phyloP scores from a whole-genome alignment of 2,329 filamentous ascomycete species.

The Fusarium concolor region DNA sequence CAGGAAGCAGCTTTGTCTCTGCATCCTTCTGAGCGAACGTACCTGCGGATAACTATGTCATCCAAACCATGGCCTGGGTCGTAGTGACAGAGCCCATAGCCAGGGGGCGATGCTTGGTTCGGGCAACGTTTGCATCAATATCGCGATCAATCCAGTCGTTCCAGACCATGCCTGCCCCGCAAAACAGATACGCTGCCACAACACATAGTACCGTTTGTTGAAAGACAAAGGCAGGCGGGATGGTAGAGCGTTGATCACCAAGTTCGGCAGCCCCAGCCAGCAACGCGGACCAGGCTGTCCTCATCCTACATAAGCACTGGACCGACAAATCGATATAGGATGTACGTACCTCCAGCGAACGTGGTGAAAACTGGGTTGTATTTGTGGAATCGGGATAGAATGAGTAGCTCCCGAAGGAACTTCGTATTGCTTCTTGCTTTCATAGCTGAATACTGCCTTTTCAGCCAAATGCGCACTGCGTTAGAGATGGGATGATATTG shows the following conservation, averaged over 20 bases:
- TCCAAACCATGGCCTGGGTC: conserved; percentile 26
- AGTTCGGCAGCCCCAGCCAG: conserved; percentile 10
- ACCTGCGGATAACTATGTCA: not conserved
- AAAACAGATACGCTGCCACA: conserved; percentile 42
- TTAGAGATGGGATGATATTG: not conserved
- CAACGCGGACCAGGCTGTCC: conserved; percentile 15
- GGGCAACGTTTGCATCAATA: conserved; percentile 44
- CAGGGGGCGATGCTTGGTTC: conserved; percentile 47
- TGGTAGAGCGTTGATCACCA: conserved; percentile 5
- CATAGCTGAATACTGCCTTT: not conserved
- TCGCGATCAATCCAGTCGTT: conserved; percentile 48
- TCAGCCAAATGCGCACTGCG: not conserved
- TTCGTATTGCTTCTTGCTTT: not conserved
- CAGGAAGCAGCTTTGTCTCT: not conserved
- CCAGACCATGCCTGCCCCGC: conserved; percentile 49
- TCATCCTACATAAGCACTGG: not conserved
- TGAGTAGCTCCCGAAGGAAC: not conserved
- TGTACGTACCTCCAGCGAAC: not conserved
- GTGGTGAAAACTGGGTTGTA: conserved; percentile 1
- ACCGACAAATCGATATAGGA: not conserved
- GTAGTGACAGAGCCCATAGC: conserved; percentile 41
- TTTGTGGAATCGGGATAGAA: not conserved
- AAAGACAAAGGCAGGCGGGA: conserved; percentile 34
- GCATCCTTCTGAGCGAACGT: not conserved
- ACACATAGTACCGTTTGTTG: conserved; percentile 40